phyloP scores from a whole-genome alignment of 495 filamentous ascomycete genomes.

The Usnea hakonensis region DNA sequence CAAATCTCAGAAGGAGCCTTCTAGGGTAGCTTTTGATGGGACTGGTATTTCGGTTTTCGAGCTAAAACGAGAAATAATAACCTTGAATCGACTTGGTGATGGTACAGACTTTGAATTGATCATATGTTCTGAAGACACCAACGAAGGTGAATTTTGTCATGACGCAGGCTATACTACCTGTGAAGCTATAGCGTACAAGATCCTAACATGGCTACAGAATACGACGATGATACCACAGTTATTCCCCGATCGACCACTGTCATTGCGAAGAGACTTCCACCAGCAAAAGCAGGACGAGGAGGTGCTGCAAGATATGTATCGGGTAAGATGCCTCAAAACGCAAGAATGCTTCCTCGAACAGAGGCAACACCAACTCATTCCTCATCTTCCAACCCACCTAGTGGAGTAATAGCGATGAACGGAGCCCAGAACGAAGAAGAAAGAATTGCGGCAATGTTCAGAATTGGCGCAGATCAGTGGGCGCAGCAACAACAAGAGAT shows the following conservation, averaged over 20 bases:
- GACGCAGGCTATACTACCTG: background rate
- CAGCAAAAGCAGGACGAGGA: constrained; percentile 70
- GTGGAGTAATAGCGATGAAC: constrained; percentile 52
- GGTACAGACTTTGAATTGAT: constrained; percentile 94
- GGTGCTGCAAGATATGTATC: constrained; percentile 92
- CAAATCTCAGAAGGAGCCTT: constrained; percentile 96
- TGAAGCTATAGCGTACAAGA: background rate
- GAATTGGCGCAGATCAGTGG: constrained; percentile 78
- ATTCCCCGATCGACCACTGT: constrained; percentile 92
- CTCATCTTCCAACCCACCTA: constrained; percentile 41
- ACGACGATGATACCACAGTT: constrained; percentile 92
- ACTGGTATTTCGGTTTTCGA: constrained; percentile 98
- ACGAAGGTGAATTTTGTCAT: constrained; percentile 63
- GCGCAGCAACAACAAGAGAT: constrained; percentile 81
- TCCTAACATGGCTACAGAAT: constrained; percentile 51
- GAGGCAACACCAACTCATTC: constrained; percentile 50
- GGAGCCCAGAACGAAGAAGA: constrained; percentile 82
- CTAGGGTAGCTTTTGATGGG: constrained; percentile 91
- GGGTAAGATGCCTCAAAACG: constrained; percentile 89
- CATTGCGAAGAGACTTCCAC: constrained; percentile 80
- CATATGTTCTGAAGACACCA: constrained; percentile 83
- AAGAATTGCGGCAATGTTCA: constrained; percentile 80
- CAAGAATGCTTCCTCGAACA: constrained; percentile 69
- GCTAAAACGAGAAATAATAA: constrained; percentile 95
- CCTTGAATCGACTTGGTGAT: constrained; percentile 86